Evolutionary conservation across 1,284 basidiomycete species (phyloP).

Genomic region (Athelia sp.): DNA sequence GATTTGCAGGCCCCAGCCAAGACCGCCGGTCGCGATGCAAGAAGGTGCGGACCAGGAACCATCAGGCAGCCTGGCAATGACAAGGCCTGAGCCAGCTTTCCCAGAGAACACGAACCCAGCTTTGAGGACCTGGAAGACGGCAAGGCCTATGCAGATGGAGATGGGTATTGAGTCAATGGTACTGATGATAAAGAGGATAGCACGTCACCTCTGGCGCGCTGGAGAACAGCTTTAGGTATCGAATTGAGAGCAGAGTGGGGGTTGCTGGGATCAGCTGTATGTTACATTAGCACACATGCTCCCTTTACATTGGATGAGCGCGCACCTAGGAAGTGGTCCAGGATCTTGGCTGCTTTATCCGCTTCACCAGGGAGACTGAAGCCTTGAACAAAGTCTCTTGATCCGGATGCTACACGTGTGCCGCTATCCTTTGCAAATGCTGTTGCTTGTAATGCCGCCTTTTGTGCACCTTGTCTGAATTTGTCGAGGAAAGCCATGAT

Average conservation of each 20-base stretch:
- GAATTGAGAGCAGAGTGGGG: constrained; percentile 92
- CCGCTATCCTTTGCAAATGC: constrained; percentile 66
- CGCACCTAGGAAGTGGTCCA: constrained; percentile 85
- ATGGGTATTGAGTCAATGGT: constrained; percentile 1
- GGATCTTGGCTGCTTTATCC: constrained; percentile 88
- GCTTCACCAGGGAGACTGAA: constrained; percentile 87
- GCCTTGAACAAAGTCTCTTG: constrained; percentile 72
- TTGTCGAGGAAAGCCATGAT: constrained; percentile 70
- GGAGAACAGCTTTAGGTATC: constrained; percentile 92
- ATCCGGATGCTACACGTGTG: constrained; percentile 64
- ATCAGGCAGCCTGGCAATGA: constrained; percentile 91
- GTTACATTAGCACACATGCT: constrained; percentile 2
- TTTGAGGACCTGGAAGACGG: constrained; percentile 92
- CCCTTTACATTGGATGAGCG: constrained; percentile 10
- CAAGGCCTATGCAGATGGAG: constrained; percentile 83
- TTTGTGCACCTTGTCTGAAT: constrained; percentile 75
- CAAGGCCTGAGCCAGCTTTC: constrained; percentile 91
- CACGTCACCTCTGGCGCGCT: constrained; percentile 75
- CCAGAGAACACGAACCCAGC: constrained; percentile 96
- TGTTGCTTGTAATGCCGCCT: constrained; percentile 76
- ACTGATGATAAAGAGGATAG: not conserved
- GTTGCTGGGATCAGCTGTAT: constrained; percentile 78
- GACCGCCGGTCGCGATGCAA: constrained; percentile 95
- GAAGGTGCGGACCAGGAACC: constrained; percentile 97
- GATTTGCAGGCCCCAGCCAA: constrained; percentile 95